Evolutionary conservation across 352 stramenopile genomes (phyloP).

Genomic region (Phytophthora lateralis): DNA sequence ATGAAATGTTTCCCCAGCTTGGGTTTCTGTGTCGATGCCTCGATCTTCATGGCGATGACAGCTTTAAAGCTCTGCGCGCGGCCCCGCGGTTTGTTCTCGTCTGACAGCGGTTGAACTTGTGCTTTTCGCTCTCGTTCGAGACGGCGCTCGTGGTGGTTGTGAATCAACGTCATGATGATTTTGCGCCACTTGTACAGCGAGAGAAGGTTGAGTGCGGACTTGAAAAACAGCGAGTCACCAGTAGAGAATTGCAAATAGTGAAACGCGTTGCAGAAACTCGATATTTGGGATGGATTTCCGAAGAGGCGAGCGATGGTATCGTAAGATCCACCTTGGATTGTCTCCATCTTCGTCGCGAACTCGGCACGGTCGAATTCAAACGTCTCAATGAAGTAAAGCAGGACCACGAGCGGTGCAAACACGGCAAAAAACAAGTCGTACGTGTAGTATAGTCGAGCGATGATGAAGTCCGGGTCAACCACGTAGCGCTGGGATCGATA

Average conservation of each 20-base stretch:
- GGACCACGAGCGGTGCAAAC: slow-evolving; percentile 49
- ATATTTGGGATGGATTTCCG: slow-evolving; percentile 47
- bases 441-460: slow-evolving; percentile 43
- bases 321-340: slow-evolving; percentile 33
- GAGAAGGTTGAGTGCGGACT: slow-evolving; percentile 41
- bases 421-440: slow-evolving; percentile 69
- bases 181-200: slow-evolving; percentile 53
- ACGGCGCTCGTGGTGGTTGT: slow-evolving; percentile 27
- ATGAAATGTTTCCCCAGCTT: slow-evolving; percentile 30
- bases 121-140: slow-evolving; percentile 18
- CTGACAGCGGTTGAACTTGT: slow-evolving; percentile 16
- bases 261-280: slow-evolving; percentile 51
- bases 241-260: slow-evolving; percentile 50
- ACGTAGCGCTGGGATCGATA: slow-evolving; percentile 51
- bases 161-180: slow-evolving; percentile 35
- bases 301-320: slow-evolving; percentile 51
- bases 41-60: slow-evolving; percentile 15
- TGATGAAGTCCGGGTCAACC: slow-evolving; percentile 37
- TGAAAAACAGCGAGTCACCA: slow-evolving; percentile 25
- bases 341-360: slow-evolving; percentile 41
- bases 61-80: slow-evolving; percentile 14
- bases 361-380: slow-evolving; percentile 49
- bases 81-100: slow-evolving; percentile 7
- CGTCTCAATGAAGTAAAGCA: slow-evolving; percentile 45
- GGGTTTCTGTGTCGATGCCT: slow-evolving; percentile 7